A percentile compares a stretch with the other conserved stretches of the same genome.
Conservation (phyloP, 2,329 filamentous ascomycete species). For the Bipolaris zeicola region DNA sequence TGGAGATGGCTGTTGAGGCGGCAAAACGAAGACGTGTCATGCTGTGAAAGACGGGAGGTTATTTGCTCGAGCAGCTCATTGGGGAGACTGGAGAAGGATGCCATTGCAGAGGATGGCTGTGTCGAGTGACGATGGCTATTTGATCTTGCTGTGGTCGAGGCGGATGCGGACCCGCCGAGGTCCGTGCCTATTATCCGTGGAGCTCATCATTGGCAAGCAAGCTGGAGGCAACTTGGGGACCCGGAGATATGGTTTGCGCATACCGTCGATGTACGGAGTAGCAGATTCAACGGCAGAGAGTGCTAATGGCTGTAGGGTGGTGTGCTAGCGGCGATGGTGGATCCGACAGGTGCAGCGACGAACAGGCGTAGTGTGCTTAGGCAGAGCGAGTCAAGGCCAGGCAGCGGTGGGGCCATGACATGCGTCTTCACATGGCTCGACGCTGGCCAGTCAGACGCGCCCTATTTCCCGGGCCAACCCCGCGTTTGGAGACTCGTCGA, state of each 20-base stretch:
- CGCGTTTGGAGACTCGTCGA: slow-evolving; percentile 8
- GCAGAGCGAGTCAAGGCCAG: not conserved
- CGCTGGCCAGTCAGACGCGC: not conserved
- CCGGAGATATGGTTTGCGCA: no score
- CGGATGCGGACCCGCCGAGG: not conserved
- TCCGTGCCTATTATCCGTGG: not conserved
- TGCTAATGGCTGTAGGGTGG: not conserved
- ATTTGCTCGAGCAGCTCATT: slow-evolving; percentile 34
- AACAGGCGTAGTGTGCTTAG: not conserved
- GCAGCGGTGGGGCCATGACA: slow-evolving; percentile 1
- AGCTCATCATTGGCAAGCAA: not conserved
- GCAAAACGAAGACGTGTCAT: slow-evolving; percentile 23
- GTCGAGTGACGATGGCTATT: not conserved
- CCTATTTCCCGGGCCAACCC: slow-evolving; percentile 10
- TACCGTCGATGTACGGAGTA: no score
- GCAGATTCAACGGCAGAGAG: not conserved
- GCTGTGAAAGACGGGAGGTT: slow-evolving; percentile 23
- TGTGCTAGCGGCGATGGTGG: not conserved
- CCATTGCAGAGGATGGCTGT: slow-evolving; percentile 19
- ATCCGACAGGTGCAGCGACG: not conserved
- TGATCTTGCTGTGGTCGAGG: not conserved
- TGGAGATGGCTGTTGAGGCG: slow-evolving; percentile 20
- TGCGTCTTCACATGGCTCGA: slow-evolving; percentile 5
- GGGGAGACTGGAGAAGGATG: slow-evolving; percentile 26
- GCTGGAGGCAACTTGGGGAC: not conserved